Percentiles rank a stretch among this genome's conserved stretches.
Conservation (phyloP, 2,329 filamentous ascomycete species). For the Exophiala lecanii-corni region DNA sequence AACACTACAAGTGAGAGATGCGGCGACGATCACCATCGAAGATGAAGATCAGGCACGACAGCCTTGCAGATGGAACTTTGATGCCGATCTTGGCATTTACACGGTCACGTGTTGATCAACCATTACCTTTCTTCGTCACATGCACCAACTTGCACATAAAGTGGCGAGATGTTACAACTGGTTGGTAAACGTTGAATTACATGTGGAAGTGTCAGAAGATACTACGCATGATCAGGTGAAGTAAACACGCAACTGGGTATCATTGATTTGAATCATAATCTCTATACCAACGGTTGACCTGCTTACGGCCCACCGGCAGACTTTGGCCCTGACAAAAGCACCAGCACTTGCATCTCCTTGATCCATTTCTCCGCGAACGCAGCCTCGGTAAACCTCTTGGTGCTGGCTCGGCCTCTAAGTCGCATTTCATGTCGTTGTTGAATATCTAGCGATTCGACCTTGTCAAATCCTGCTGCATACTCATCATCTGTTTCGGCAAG, state of each 20-base stretch:
- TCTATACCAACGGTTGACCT: too few species aligned
- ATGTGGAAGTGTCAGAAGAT: too few species aligned
- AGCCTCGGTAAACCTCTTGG: slow-evolving; percentile 79
- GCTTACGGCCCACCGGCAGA: too few species aligned
- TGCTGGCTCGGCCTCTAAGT: slow-evolving; percentile 68
- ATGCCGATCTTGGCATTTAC: slow-evolving; percentile 1
- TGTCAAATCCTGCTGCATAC: slow-evolving; percentile 75
- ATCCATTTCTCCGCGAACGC: slow-evolving; percentile 80
- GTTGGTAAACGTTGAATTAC: too few species aligned
- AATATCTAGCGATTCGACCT: slow-evolving; percentile 59
- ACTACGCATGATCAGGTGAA: too few species aligned
- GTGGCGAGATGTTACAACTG: too few species aligned
- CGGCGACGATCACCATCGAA: too few species aligned
- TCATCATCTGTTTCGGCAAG: slow-evolving; percentile 73
- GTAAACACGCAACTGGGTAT: slow-evolving; percentile 11
- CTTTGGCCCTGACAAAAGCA: slow-evolving; percentile 40
- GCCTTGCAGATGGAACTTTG: neutral
- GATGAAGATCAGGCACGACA: slow-evolving; percentile 2
- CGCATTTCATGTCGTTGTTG: slow-evolving; percentile 69
- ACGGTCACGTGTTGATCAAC: neutral
- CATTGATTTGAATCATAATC: slow-evolving; percentile 12
- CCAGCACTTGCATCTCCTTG: slow-evolving; percentile 66
- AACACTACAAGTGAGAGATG: too few species aligned
- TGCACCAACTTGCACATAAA: too few species aligned
- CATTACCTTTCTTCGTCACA: too few species aligned